Base-by-base conservation (phyloP, 1,139 yeast species). In the Hansenula lynferdii region DNA sequence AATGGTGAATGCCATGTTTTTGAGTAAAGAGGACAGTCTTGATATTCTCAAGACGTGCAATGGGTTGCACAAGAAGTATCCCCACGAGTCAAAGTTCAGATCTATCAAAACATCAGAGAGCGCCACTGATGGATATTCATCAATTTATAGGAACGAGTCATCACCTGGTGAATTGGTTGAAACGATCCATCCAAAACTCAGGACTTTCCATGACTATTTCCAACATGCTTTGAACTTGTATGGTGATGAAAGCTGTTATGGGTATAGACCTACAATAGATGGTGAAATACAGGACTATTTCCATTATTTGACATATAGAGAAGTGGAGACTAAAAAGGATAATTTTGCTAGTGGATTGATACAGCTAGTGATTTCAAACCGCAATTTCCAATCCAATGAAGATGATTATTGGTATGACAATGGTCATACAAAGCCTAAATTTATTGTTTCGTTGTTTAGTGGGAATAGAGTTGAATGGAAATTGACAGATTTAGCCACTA, bases 401-500 rank as follows among this genome's bases (percentile, higher is more conserved):
- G 7, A 24, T 3, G 35, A 38, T 11, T 26, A 26, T 14, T 21
- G 34, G 6, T 30, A 15, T 22, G 25, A 17, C 4, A 40, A 37
- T 18, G 34, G 55, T 38, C n/a, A n/a, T n/a, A n/a, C n/a, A n/a
- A 47, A 26, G 45, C 50, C 52, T 28, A 63, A 64, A 26, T 77
- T 76, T 49, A 60, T 74, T 24, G 77, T 78, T 15, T 65, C 79
- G 2, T 51, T 80, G 21, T 72, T 71, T 53, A 70, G 82, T 17
- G 70, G 71, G 35, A 80, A 80, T 56, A 58, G 76, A 35, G 57
- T 65, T 17, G 81, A 79, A 50, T 80, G 86, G 86, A 60, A 67
- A 14, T 53, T 78, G 21, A 57, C 81, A 12, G 86, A 80, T 55
- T 54, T 78, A 46, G 83, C 84, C 0, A 74, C 80, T 44, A 64